These are phyloP conservation scores for Arabidopsis suecica DNA, from an alignment of 345 rosid genomes.

Conservation along the genomic window DNA sequence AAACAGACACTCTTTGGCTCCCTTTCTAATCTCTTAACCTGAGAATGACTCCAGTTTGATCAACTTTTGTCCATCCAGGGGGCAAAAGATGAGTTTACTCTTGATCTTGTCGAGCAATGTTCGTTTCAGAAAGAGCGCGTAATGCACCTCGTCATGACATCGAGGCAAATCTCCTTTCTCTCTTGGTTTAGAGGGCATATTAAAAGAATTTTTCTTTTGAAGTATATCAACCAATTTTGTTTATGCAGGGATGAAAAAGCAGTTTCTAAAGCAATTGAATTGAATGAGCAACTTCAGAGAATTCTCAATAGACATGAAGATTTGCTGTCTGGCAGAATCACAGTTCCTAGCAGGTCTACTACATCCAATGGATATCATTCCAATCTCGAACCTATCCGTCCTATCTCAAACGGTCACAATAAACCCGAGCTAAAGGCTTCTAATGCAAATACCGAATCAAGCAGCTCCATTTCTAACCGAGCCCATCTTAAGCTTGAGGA, in stretches of 20 bases:
- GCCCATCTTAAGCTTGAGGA: conserved; percentile 55
- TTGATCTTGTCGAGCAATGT: conserved; percentile 99
- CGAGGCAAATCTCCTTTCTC: conserved; percentile 58
- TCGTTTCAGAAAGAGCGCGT: conserved; percentile 95
- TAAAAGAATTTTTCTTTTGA: conserved; percentile 15
- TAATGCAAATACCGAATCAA: conserved; percentile 40
- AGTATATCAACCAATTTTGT: conserved; percentile 15
- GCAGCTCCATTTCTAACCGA: conserved; percentile 50
- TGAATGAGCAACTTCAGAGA: conserved; percentile 91
- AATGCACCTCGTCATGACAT: conserved; percentile 92
- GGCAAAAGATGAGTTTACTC: conserved; percentile 91
- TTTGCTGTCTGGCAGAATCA: conserved; percentile 58
- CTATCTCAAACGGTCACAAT: conserved; percentile 50
- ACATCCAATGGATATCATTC: conserved; percentile 41
- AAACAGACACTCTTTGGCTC: conserved; percentile 17
- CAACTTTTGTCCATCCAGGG: conserved; percentile 57
- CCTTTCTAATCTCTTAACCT: conserved; percentile 7
- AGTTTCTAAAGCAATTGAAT: conserved; percentile 88
- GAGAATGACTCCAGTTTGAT: conserved; percentile 14
- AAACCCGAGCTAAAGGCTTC: conserved; percentile 43
- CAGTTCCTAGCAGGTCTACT: conserved; percentile 50
- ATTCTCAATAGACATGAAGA: conserved; percentile 80
- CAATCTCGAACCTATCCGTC: conserved; percentile 45
- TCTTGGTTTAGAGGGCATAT: conserved; percentile 5
- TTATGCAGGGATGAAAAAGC: conserved; percentile 76